phyloP scores from a whole-genome alignment of 495 filamentous ascomycete species.

The Hypomontagnella submonticulosa region DNA sequence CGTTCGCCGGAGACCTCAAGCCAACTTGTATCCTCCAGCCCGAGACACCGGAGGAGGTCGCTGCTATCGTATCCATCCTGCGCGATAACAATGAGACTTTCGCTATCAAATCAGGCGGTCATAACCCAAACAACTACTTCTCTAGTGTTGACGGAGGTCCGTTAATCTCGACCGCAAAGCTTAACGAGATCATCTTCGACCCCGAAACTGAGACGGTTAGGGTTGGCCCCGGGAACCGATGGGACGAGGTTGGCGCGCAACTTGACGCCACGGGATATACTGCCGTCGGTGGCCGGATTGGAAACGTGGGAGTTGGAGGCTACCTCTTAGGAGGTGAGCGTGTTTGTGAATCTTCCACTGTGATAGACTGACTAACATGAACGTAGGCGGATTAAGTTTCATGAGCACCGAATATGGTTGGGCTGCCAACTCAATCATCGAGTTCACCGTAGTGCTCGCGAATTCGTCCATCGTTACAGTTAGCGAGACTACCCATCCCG shows the following conservation, averaged over 20 bases:
- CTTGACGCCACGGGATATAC: conserved; percentile 60
- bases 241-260: conserved; percentile 60
- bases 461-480: conserved; percentile 64
- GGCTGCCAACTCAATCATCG: conserved; percentile 64
- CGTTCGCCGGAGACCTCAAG: conserved; percentile 52
- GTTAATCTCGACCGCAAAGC: conserved; percentile 60
- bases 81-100: conserved; percentile 56
- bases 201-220: conserved; percentile 55
- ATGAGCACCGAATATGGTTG: conserved; percentile 68
- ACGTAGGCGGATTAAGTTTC: conserved; percentile 56
- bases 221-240: conserved; percentile 63
- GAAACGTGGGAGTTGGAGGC: conserved; percentile 58
- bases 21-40: conserved; percentile 62
- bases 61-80: conserved; percentile 49
- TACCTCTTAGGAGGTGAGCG: conserved; percentile 52
- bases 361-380: conserved; percentile 32
- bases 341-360: background rate
- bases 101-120: conserved; percentile 63
- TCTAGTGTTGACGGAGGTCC: conserved; percentile 66
- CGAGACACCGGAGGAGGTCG: conserved; percentile 50
- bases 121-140: conserved; percentile 61
- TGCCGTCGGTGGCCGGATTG: conserved; percentile 63
- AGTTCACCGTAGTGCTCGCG: conserved; percentile 67
- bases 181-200: conserved; percentile 60
- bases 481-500: conserved; percentile 51